phyloP scores from a whole-genome alignment of 1,284 basidiomycete species.

The Xerocomus nothofagi region DNA sequence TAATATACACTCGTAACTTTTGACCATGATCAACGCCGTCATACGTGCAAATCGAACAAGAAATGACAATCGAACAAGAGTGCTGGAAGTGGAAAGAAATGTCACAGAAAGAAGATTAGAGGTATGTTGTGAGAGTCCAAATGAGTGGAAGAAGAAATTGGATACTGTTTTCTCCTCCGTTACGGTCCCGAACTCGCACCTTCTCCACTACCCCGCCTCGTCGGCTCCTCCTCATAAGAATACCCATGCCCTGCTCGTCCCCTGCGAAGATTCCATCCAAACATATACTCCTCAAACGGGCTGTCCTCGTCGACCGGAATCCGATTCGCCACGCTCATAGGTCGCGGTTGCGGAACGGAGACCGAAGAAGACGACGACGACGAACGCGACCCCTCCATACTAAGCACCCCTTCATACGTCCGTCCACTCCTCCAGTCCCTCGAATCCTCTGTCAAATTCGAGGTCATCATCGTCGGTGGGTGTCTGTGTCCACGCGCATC shows the following conservation, averaged over 20 bases:
- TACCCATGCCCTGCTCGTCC: neutral
- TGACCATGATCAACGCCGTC: slow-evolving; percentile 2
- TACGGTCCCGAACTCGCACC: slow-evolving; percentile 5
- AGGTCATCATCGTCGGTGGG: slow-evolving; percentile 11
- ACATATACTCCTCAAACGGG: slow-evolving; percentile 18
- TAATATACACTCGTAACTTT: slow-evolving; percentile 1
- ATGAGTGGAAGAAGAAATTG: neutral
- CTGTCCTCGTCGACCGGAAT: slow-evolving; percentile 23
- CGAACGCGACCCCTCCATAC: slow-evolving; percentile 17
- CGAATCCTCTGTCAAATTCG: slow-evolving; percentile 11
- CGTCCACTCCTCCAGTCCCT: slow-evolving; percentile 14
- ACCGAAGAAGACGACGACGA: slow-evolving; percentile 12
- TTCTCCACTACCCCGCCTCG: slow-evolving; percentile 5
- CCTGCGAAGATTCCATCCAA: slow-evolving; percentile 16
- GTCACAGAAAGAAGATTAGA: neutral
- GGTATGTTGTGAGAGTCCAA: slow-evolving; percentile 2
- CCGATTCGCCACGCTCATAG: slow-evolving; percentile 16
- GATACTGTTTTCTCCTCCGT: neutral
- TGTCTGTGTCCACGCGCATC: slow-evolving; percentile 7
- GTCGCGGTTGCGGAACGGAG: slow-evolving; percentile 7
- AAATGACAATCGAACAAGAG: neutral
- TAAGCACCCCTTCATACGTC: slow-evolving; percentile 13
- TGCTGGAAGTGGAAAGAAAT: neutral
- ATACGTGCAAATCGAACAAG: slow-evolving; percentile 2
- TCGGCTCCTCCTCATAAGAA: slow-evolving; percentile 8